Evolutionary conservation across 768 basidiomycete genomes (phyloP).

Genomic region (Suillus occidentalis): DNA sequence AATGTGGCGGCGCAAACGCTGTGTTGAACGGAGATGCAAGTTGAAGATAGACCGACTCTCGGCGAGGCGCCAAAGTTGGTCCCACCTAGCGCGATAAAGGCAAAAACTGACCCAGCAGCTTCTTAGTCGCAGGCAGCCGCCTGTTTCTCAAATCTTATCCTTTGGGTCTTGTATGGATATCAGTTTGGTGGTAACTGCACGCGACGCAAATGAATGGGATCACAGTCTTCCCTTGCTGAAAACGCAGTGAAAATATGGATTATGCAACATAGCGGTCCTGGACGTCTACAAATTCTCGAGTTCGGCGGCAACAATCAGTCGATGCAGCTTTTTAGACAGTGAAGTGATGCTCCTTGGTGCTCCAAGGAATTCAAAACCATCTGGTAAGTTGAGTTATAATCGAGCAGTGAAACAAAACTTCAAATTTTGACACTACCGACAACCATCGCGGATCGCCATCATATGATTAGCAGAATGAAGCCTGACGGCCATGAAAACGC

Average conservation of each 20-base stretch:
- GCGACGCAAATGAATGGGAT: not conserved
- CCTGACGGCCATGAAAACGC: not conserved
- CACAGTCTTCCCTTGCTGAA: not conserved
- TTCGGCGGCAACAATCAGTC: not conserved
- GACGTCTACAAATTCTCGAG: not conserved
- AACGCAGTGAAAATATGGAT: not conserved
- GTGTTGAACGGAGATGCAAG: not conserved
- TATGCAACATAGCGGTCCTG: not conserved
- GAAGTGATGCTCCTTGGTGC: not conserved
- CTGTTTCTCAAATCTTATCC: no score
- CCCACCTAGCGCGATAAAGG: not conserved
- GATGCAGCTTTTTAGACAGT: not conserved
- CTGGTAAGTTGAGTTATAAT: not conserved
- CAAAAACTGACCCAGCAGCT: not conserved
- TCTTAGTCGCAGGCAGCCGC: no score
- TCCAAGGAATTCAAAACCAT: not conserved
- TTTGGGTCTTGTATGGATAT: not conserved
- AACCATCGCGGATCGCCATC: not conserved
- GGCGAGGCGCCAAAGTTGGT: not conserved
- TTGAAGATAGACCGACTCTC: not conserved
- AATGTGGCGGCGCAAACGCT: not conserved
- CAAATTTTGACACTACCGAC: not conserved
- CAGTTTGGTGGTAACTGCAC: not conserved
- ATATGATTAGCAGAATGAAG: not conserved
- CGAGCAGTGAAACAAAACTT: not conserved